Evolutionary conservation across 2,329 filamentous ascomycete species (phyloP).

Genomic region (Arthroderma uncinatum): DNA sequence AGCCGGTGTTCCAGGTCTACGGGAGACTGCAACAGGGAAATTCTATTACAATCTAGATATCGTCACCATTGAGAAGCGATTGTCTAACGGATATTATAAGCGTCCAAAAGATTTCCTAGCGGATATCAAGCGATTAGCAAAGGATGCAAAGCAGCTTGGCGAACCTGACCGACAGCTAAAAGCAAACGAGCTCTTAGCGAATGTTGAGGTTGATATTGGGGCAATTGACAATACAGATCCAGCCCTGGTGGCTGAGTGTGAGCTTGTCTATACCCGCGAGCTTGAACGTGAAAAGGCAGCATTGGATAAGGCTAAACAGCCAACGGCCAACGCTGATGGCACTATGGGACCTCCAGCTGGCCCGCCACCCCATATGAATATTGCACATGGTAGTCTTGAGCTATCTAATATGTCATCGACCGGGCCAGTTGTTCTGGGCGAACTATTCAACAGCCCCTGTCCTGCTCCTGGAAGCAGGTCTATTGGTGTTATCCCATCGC

Average conservation of each 20-base stretch:
- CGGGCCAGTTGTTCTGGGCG: slow-evolving; percentile 53
- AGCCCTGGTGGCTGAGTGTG: slow-evolving; percentile 58
- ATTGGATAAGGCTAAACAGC: slow-evolving; percentile 42
- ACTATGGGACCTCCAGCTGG: slow-evolving; percentile 36
- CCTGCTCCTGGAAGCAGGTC: slow-evolving; percentile 45
- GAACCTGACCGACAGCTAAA: slow-evolving; percentile 74
- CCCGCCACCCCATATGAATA: slow-evolving; percentile 36
- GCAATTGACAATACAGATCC: slow-evolving; percentile 58
- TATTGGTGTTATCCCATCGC: slow-evolving; percentile 37
- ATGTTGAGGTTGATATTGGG: slow-evolving; percentile 86
- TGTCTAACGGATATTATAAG: slow-evolving; percentile 94
- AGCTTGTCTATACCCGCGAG: slow-evolving; percentile 66
- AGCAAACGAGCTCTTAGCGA: slow-evolving; percentile 81
- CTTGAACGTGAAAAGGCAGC: slow-evolving; percentile 55
- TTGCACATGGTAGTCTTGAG: slow-evolving; percentile 43
- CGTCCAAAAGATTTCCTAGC: slow-evolving; percentile 78
- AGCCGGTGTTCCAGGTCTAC: slow-evolving; percentile 63
- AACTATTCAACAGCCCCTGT: slow-evolving; percentile 46
- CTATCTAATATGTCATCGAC: slow-evolving; percentile 32
- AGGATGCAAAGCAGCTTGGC: slow-evolving; percentile 71
- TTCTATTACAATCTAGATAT: slow-evolving; percentile 94
- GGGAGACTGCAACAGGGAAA: slow-evolving; percentile 64
- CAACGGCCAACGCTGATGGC: slow-evolving; percentile 32
- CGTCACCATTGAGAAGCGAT: slow-evolving; percentile 83
- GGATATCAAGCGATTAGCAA: slow-evolving; percentile 73